phyloP scores from a whole-genome alignment of 2,329 filamentous ascomycete species.

The Cordyceps cicadae region DNA sequence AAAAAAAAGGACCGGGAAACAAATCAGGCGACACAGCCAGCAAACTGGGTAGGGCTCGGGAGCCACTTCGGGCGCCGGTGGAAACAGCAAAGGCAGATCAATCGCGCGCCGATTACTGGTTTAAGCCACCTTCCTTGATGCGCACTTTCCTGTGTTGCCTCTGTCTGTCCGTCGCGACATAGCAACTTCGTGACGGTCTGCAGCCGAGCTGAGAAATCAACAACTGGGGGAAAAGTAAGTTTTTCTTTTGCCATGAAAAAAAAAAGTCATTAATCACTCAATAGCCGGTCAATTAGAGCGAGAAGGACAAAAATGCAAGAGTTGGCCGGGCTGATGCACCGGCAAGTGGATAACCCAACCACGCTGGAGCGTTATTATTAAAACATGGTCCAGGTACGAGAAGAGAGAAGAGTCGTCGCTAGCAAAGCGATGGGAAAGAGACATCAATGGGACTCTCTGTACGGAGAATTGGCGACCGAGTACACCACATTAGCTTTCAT shows the following conservation, averaged over 20 bases:
- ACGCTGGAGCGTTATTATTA: neutral
- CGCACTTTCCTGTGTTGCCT: neutral
- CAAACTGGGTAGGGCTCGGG: neutral
- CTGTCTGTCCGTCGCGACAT: neutral
- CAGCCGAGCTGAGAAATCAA: neutral
- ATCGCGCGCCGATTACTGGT: neutral
- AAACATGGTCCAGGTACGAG: neutral
- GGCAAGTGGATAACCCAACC: neutral
- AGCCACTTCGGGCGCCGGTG: neutral
- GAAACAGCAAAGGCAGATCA: neutral
- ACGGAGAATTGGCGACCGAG: neutral
- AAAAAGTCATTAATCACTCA: neutral
- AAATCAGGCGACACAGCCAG: neutral
- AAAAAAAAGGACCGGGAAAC: neutral
- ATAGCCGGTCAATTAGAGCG: neutral
- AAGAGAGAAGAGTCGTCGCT: neutral
- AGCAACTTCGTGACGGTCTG: neutral
- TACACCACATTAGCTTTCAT: neutral
- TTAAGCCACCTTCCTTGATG: neutral
- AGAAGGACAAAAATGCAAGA: neutral
- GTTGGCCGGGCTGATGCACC: neutral
- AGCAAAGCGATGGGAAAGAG: slow-evolving; percentile 1
- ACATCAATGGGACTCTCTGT: neutral
- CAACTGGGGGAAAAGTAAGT: neutral
- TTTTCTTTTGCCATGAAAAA: neutral